Conservation (phyloP, 2,329 filamentous ascomycete genomes). For the Trichoderma arundinaceum region DNA sequence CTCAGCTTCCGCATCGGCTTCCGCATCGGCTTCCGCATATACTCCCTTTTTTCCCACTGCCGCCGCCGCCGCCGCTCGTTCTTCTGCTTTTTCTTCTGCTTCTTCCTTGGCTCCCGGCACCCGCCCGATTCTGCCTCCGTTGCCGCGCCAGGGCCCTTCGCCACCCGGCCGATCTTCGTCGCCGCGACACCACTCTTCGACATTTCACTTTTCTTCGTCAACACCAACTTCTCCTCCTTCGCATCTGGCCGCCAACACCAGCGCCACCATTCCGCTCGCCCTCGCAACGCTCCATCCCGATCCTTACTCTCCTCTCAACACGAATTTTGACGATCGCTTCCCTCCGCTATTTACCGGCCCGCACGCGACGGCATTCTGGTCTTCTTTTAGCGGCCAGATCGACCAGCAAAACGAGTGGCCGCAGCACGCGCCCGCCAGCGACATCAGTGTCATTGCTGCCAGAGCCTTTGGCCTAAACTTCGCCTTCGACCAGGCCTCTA, state of each 20-base stretch:
- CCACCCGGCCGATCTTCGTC: slow-evolving; percentile 33
- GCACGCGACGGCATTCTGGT: slow-evolving; percentile 3
- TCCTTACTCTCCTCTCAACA: slow-evolving; percentile 12
- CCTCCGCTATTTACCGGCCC: background rate
- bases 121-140: slow-evolving; percentile 29
- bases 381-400: background rate
- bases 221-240: background rate
- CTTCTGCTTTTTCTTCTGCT: background rate
- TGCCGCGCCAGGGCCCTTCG: slow-evolving; percentile 28
- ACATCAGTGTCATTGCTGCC: slow-evolving; percentile 1
- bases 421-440: slow-evolving; percentile 1
- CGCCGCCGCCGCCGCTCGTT: background rate
- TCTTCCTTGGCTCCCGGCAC: background rate
- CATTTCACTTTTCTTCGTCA: background rate
- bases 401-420: background rate
- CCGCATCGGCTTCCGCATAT: background rate
- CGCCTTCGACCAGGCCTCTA: background rate
- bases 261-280: background rate
- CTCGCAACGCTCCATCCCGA: slow-evolving; percentile 17
- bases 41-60: background rate
- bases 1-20: background rate
- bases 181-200: slow-evolving; percentile 28
- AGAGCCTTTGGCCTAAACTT: background rate
- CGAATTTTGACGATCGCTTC: background rate
- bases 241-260: background rate